These are phyloP conservation scores for Vinca minor DNA, from an alignment of 257 asterid genomes.

Conservation along the genomic window DNA sequence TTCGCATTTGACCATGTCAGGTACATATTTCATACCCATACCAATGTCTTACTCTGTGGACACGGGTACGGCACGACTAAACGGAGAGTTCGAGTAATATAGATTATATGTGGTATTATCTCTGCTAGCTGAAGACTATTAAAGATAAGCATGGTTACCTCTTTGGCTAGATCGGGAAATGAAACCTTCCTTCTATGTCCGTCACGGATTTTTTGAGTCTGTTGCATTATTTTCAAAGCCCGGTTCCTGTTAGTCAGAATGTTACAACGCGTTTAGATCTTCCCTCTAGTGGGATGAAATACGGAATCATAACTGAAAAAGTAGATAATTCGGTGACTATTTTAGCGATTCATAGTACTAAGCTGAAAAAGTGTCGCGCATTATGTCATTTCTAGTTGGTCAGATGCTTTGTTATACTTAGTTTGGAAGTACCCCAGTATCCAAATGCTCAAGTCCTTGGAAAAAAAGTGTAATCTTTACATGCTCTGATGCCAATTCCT, in stretches of 20 bases:
- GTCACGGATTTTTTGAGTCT: slow-evolving; percentile 22
- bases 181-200: slow-evolving; percentile 47
- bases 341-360: not conserved
- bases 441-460: not conserved
- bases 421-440: not conserved
- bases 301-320: not conserved
- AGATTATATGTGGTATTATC: too few relatives aligned
- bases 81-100: too few relatives aligned
- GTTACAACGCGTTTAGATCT: slow-evolving; percentile 1
- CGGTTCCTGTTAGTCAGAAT: slow-evolving; percentile 18
- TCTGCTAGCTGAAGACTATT: not conserved
- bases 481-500: too few relatives aligned
- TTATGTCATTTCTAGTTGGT: not conserved
- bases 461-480: too few relatives aligned
- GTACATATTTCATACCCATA: too few relatives aligned
- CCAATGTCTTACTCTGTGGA: too few relatives aligned
- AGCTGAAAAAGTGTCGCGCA: not conserved
- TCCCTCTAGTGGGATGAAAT: too few relatives aligned
- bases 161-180: slow-evolving; percentile 35
- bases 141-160: not conserved
- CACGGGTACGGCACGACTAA: too few relatives aligned
- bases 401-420: not conserved
- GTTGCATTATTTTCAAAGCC: slow-evolving; percentile 22
- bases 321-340: too few relatives aligned
- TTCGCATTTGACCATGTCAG: too few relatives aligned